phyloP scores from a whole-genome alignment of 2,329 filamentous ascomycete genomes.

The Aspergillus hortae region DNA sequence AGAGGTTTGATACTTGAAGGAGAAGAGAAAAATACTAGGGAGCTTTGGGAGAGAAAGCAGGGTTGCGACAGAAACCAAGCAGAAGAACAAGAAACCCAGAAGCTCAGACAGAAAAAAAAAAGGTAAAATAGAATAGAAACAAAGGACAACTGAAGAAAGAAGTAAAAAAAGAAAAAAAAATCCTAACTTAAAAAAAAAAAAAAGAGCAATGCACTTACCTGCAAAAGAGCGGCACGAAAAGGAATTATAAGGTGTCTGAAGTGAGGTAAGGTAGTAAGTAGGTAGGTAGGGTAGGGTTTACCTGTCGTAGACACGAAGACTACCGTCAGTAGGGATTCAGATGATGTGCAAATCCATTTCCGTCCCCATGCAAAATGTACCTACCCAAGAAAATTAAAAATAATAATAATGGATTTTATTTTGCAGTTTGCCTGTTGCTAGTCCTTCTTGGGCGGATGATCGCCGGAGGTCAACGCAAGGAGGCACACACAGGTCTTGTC shows the following conservation, averaged over 20 bases:
- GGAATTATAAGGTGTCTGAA: background rate
- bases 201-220: background rate
- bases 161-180: background rate
- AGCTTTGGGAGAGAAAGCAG: background rate
- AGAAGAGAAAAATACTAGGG: background rate
- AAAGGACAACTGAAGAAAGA: constrained; percentile 2
- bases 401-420: no score
- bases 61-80: constrained; percentile 6
- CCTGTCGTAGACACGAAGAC: background rate
- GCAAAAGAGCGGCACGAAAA: background rate
- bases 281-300: background rate
- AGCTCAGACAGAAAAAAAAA: constrained; percentile 1
- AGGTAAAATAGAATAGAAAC: constrained; percentile 3
- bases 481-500: constrained; percentile 5
- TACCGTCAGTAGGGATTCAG: no score
- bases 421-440: no score
- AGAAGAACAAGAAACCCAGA: constrained; percentile 3
- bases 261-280: background rate
- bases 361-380: background rate
- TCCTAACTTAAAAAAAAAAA: background rate
- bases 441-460: constrained; percentile 18
- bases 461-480: constrained; percentile 18
- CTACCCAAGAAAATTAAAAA: no score
- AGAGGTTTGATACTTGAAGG: background rate
- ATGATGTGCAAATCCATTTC: background rate